Percentiles rank a stretch among this genome's conserved stretches.
Evolutionary conservation across 1,284 basidiomycete genomes (phyloP).

Genomic region (Abortiporus biennis): DNA sequence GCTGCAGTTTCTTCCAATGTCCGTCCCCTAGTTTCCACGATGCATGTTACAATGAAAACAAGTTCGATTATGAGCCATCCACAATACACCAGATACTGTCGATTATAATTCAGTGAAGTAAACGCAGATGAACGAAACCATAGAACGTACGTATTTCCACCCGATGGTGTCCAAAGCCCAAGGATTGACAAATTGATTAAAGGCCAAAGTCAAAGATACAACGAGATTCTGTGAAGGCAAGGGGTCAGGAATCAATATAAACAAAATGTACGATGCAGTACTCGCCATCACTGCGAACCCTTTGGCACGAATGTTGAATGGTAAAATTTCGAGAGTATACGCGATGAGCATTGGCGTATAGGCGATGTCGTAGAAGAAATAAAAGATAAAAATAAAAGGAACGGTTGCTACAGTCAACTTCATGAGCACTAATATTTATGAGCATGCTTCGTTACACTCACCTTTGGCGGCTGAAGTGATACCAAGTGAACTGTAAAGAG

Average conservation of each 20-base stretch:
- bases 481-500: constrained; percentile 44
- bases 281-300: constrained; percentile 62
- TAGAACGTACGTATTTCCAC: constrained; percentile 52
- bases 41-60: constrained; percentile 45
- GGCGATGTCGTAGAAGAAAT: constrained; percentile 62
- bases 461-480: constrained; percentile 49
- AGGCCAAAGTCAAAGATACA: constrained; percentile 49
- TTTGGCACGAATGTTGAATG: constrained; percentile 61
- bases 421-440: background rate
- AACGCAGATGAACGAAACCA: constrained; percentile 5
- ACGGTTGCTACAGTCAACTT: constrained; percentile 41
- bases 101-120: constrained; percentile 6
- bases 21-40: constrained; percentile 58
- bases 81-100: constrained; percentile 51
- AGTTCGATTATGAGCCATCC: constrained; percentile 57
- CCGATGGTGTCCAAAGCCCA: constrained; percentile 59
- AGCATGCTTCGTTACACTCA: constrained; percentile 14
- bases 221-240: constrained; percentile 40
- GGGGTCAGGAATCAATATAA: background rate
- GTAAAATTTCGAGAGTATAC: constrained; percentile 65
- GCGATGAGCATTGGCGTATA: constrained; percentile 60
- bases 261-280: constrained; percentile 4
- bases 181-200: constrained; percentile 74
- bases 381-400: constrained; percentile 67
- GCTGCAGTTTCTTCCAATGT: constrained; percentile 65